Conservation (phyloP, 306 rosid species). For the Vigna nakashimae region DNA sequence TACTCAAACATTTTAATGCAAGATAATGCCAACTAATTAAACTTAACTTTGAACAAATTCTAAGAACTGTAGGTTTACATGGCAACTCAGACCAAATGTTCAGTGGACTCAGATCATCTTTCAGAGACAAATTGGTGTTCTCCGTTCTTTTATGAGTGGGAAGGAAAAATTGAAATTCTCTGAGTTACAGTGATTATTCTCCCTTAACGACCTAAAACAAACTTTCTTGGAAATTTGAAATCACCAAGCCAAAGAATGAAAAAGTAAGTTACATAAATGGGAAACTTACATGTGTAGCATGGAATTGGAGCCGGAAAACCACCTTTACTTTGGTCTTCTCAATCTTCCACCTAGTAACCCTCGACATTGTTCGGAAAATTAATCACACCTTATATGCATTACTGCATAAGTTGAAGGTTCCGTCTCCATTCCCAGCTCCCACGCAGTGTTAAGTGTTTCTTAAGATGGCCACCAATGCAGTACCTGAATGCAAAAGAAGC, state of each 20-base stretch:
- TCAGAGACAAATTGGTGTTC: slow-evolving; percentile 23
- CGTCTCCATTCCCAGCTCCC: slow-evolving; percentile 49
- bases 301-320: slow-evolving; percentile 95
- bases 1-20: slow-evolving; percentile 7
- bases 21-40: slow-evolving; percentile 5
- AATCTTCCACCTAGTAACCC: slow-evolving; percentile 87
- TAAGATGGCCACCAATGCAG: slow-evolving; percentile 25
- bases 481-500: slow-evolving; percentile 44
- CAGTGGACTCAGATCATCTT: slow-evolving; percentile 10
- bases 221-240: slow-evolving; percentile 1
- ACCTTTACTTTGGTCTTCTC: slow-evolving; percentile 99
- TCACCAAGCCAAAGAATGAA: slow-evolving; percentile 35
- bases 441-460: slow-evolving; percentile 34
- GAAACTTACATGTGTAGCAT: slow-evolving; percentile 96
- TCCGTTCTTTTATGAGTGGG: too few species aligned
- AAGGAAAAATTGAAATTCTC: not conserved
- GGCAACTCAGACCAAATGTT: slow-evolving; percentile 19
- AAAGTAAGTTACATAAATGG: slow-evolving; percentile 5
- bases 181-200: slow-evolving; percentile 2
- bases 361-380: slow-evolving; percentile 73
- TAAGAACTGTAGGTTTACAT: slow-evolving; percentile 10
- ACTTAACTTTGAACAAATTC: slow-evolving; percentile 23
- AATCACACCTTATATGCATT: slow-evolving; percentile 49
- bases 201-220: slow-evolving; percentile 14
- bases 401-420: slow-evolving; percentile 48